Conservation (phyloP, 495 filamentous ascomycete genomes). For the Lentithecium fluviatile region DNA sequence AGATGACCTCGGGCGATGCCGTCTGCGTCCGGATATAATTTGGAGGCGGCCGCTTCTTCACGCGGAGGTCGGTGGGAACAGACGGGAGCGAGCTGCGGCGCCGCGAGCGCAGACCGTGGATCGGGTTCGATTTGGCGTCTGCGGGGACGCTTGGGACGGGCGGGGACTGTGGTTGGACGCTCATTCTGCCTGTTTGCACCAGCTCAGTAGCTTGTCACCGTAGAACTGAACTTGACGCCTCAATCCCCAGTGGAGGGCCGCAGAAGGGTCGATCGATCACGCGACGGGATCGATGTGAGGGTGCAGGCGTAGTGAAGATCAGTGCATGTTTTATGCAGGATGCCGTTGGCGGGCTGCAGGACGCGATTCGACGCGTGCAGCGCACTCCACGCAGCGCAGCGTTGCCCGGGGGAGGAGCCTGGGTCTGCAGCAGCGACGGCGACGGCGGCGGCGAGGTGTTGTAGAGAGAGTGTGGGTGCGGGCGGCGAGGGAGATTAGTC, state of each 20-base stretch:
- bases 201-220: not conserved
- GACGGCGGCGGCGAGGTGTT: not conserved
- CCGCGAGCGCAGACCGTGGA: conserved; percentile 12
- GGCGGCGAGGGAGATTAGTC: not conserved
- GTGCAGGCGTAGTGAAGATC: conserved; percentile 19
- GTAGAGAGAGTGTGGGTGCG: not conserved
- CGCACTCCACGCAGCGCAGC: not conserved
- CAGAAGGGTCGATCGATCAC: not conserved
- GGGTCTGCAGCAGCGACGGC: not conserved
- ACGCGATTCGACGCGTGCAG: not conserved
- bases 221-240: not conserved
- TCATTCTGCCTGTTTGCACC: conserved; percentile 32
- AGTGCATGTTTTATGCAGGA: conserved; percentile 29
- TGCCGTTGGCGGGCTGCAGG: conserved; percentile 1
- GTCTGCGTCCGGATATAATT: conserved; percentile 55
- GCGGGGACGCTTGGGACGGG: conserved; percentile 26
- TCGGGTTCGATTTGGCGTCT: conserved; percentile 10
- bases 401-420: not conserved
- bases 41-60: conserved; percentile 37
- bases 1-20: conserved; percentile 90
- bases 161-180: conserved; percentile 20
- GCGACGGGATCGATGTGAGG: not conserved
- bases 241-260: not conserved
- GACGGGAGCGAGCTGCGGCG: conserved; percentile 29
- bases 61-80: conserved; percentile 20